Evolutionary conservation across 192 early-diverging fungal genomes (phyloP), one percentile per base, ranked within the genome.

Genomic region (Coemansia sp.): DNA sequence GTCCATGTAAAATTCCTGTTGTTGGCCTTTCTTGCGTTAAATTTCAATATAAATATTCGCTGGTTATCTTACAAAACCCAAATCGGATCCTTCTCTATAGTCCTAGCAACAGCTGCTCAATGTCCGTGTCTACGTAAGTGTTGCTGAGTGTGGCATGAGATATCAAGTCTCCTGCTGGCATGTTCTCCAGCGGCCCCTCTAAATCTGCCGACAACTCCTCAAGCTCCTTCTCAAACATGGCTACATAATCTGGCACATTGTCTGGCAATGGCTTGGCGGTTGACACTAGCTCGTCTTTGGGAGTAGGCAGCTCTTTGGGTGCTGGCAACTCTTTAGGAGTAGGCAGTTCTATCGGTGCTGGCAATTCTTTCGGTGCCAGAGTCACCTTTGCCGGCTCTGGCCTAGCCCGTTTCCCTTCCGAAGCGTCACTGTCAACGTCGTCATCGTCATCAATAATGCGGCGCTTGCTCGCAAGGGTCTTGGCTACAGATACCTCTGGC

Each of bases 151-250:
- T 47, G 8, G 70, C 70, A 5, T 48, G 33, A 1, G 71, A 74
- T 2, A 74, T 63, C 34, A 49, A 26, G 39, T 74, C 71, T 15
- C 42, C 42, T 1, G 52, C 46, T 6, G 64, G 60, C 36, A 56
- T 54, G 34, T 67, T 74, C 36, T 56, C 55, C 48, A 74, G 38
- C 0, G 71, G 71, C 2, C 71, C 71, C 13, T 65, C 66, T 17
- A 74, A 47, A 2, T 51, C 71, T 1, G 18, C 17, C 4, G 48
- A 30, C 34, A 74, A 36, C 17, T 74, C 64, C 11, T 36, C 64
- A 27, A 67, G 47, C 34, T 74, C 71, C 34, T 25, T 43, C 36
- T 67, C 64, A 45, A 74, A 67, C 53, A 67, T 37, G 0, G 64
- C 71, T 14, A 63, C 56, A 29, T 67, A 74, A 53, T 74, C 34